Percentiles rank a stretch among this genome's conserved stretches.
Evolutionary conservation across 164 flowering plant genomes (phyloP).

Genomic region (Piper longum): DNA sequence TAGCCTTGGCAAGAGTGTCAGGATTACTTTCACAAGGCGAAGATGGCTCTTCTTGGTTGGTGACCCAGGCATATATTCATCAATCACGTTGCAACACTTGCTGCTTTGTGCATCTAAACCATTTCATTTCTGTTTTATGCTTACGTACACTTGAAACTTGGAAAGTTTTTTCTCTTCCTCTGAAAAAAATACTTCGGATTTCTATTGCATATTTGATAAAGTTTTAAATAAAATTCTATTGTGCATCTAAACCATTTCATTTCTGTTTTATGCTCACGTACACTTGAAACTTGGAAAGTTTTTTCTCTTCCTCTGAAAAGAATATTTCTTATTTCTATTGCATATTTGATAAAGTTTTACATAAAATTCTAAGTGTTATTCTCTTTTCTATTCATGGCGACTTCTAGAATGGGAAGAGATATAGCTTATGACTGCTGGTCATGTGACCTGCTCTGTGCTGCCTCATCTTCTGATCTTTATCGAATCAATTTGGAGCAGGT

Average conservation of each 20-base stretch:
- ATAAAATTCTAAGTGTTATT: not conserved
- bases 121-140: not conserved
- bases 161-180: not conserved
- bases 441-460: constrained; percentile 96
- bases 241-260: no score
- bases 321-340: not conserved
- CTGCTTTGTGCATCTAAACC: not conserved
- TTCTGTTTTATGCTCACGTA: not conserved
- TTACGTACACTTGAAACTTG: not conserved
- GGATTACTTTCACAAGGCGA: no score
- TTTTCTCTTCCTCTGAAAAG: not conserved
- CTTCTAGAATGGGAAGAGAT: constrained; percentile 84
- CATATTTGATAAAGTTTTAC: no score
- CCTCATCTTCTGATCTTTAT: constrained; percentile 89
- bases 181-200: not conserved
- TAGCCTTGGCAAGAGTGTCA: no score
- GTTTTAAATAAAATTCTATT: not conserved
- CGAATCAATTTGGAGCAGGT: constrained; percentile 93
- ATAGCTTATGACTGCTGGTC: constrained; percentile 82
- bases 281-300: not conserved
- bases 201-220: no score
- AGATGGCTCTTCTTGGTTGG: no score
- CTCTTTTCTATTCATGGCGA: not conserved
- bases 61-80: no score
- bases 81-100: not conserved